Evolutionary conservation across 768 basidiomycete species (phyloP), one percentile per base, ranked within the genome.

Genomic region (Rhizopogon vesiculosus): DNA sequence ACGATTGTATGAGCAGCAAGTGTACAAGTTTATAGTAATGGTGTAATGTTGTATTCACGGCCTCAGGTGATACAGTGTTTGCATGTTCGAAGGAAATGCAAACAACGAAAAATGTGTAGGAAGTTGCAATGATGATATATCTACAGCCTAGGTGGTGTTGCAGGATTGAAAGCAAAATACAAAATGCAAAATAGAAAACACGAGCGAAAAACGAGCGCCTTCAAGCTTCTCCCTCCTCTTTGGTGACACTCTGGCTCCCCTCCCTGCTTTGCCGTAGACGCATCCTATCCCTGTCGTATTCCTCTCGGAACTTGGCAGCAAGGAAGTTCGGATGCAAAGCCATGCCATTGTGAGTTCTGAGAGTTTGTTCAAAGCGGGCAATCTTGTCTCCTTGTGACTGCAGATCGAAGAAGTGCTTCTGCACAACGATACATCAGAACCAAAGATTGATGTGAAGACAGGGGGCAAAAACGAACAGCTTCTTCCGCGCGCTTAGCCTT

Each of bases 311-410:
- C 62, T 80, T 83, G 3, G 77, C 81, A 7, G 76, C 85, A 31
- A 86, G 66, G 49, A 77, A 79, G 61, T 85, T 85, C 0, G 85
- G 87, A 57, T 76, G 88, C 12, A 85, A 63, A 5, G 80, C 84
- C 7, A 78, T 74, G 41, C 84, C 85, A 42, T 71, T 75, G n/a
- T 74, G 72, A 1, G 64, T 63, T 45, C 75, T 73, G 28, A 88
- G 59, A 35, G 72, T 73, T 54, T 86, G 82, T 65, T 88, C 86
- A 56, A 86, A 89, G 1, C 75, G 76, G 8, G 75, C 69, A 33
- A 90, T 83, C 69, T 82, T 85, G 56, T 86, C 83, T 16, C 69
- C 70, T 59, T 85, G 83, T 3, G 71, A 75, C 67, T 85, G 84
- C 19, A 86, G 63, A 65, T 86, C 80, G 61, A 84, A 84, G 0